phyloP scores from a whole-genome alignment of 75 land plant species.

The Ceratopteris richardii region DNA sequence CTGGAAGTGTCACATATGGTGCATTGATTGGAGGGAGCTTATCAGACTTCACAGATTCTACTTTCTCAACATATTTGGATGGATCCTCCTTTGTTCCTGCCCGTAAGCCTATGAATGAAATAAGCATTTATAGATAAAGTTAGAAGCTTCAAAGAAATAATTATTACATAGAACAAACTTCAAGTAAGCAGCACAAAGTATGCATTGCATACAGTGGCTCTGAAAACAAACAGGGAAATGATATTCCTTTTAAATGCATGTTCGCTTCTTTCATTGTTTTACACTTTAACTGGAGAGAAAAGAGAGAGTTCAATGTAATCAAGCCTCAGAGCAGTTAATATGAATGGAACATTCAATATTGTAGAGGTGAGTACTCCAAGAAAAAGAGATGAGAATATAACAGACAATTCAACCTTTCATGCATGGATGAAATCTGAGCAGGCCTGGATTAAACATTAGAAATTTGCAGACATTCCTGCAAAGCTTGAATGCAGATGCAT shows the following conservation, averaged over 20 bases:
- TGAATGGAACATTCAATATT: no score
- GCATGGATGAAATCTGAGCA: neutral
- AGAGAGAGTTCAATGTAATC: no score
- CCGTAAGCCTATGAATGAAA: conserved; percentile 34
- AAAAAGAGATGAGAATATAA: no score
- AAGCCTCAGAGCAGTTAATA: no score
- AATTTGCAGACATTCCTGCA: neutral
- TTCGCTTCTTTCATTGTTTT: no score
- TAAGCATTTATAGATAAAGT: neutral
- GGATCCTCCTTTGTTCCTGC: conserved; percentile 17
- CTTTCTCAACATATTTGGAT: neutral
- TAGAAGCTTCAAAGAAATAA: neutral
- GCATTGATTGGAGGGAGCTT: conserved; percentile 48
- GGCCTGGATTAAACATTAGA: neutral
- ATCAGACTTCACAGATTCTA: conserved; percentile 27
- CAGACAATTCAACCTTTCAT: neutral
- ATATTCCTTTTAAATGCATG: no score
- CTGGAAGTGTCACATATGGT: conserved; percentile 49
- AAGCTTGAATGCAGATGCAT: neutral
- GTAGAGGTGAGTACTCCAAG: no score
- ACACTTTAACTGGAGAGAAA: no score
- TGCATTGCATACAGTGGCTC: neutral
- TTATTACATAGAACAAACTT: neutral
- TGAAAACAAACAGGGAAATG: no score
- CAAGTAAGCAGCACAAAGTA: neutral